Conservation (phyloP, 257 asterid genomes). For the Nicotiana obtusifolia region DNA sequence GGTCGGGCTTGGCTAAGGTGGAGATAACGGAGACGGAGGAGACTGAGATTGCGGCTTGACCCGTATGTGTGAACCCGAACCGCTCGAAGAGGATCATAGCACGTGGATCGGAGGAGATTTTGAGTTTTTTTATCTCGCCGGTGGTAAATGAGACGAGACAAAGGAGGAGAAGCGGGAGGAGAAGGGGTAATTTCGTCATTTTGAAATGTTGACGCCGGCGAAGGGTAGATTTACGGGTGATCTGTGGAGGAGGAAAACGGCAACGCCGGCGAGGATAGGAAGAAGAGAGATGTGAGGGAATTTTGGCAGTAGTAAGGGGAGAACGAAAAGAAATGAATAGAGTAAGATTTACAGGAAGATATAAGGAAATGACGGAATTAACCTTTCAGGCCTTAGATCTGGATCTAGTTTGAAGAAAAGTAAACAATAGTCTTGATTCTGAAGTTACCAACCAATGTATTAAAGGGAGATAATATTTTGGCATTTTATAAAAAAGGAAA, state of each 20-base stretch:
- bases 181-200: slow-evolving; percentile 47
- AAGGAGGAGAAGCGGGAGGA: slow-evolving; percentile 30
- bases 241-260: slow-evolving; percentile 20
- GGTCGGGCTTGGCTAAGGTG: slow-evolving; percentile 31
- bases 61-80: slow-evolving; percentile 89
- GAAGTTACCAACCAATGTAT: background rate
- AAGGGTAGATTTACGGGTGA: background rate
- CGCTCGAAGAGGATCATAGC: slow-evolving; percentile 87
- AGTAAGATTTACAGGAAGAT: background rate
- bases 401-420: background rate
- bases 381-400: background rate
- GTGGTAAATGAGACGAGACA: slow-evolving; percentile 31
- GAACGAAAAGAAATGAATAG: background rate
- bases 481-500: background rate
- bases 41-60: slow-evolving; percentile 48
- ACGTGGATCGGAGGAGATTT: slow-evolving; percentile 63
- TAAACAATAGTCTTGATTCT: background rate
- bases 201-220: slow-evolving; percentile 1
- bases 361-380: background rate
- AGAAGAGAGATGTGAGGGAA: background rate
- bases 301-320: background rate
- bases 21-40: slow-evolving; percentile 53
- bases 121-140: slow-evolving; percentile 79
- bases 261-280: background rate
- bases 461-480: background rate